Conservation (phyloP, 345 rosid species). For the Murraya paniculata region DNA sequence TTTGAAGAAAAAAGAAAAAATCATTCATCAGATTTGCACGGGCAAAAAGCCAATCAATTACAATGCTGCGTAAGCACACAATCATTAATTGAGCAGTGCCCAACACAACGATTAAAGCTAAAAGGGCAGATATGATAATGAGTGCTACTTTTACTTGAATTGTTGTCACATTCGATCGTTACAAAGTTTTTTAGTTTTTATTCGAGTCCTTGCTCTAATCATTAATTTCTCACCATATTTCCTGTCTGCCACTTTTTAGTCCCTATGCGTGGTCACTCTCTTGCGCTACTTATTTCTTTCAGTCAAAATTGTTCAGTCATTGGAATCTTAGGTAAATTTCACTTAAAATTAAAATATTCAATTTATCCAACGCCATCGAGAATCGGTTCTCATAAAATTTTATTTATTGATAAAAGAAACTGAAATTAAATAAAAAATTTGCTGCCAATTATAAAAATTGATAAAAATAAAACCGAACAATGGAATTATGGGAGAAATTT, state of each 20-base stretch:
- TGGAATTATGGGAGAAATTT: too few relatives aligned
- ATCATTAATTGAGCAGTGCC: not conserved
- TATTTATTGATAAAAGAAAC: too few relatives aligned
- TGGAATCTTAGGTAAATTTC: too few relatives aligned
- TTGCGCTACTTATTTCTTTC: not conserved
- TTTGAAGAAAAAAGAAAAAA: too few relatives aligned
- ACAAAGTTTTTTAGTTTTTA: slow-evolving; percentile 3
- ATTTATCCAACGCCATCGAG: too few relatives aligned
- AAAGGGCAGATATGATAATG: not conserved
- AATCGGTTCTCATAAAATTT: too few relatives aligned
- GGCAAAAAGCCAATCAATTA: not conserved
- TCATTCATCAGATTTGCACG: not conserved
- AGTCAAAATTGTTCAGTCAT: not conserved
- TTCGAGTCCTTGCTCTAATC: not conserved
- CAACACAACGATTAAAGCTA: not conserved
- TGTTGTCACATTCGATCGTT: not conserved
- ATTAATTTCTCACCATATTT: not conserved
- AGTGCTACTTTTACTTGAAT: slow-evolving; percentile 5
- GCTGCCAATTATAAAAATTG: too few relatives aligned
- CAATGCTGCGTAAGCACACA: not conserved
- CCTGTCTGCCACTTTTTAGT: not conserved
- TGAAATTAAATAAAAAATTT: too few relatives aligned
- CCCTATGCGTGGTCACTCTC: not conserved
- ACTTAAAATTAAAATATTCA: too few relatives aligned
- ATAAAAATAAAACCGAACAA: too few relatives aligned